Base-by-base conservation (phyloP, 768 basidiomycete species). In the Xerocomellus amylosporus region DNA sequence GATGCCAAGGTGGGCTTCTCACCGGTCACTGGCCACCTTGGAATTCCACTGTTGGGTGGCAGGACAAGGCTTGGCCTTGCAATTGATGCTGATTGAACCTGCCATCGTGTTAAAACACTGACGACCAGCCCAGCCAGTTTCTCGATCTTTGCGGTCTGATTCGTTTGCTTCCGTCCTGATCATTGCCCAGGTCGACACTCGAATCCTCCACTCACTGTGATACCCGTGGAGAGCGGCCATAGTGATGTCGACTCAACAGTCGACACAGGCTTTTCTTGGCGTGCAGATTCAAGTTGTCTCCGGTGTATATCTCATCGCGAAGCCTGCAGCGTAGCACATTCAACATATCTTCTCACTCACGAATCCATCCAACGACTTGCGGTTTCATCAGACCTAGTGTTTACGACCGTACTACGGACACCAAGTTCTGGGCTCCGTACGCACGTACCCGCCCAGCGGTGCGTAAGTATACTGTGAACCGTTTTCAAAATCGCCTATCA, bases 361-460 rank as follows among this genome's bases (percentile, higher is more conserved):
- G 22, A 37, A 19, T 15, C 31, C 37, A 19, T 15, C 31, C 37
- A 33, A 28, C 52, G 22, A 47, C 58, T 33, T 14, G 41, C 38
- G 20, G 28, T 50, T 34, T 44, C 47, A 48, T 20, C 34, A 8
- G 9, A 38, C 12, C n/a, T 28, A 41, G 28, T 28, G 6, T 9
- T 24, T 42, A 55, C 34, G 36, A 38, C 44, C 5, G 10, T 28
- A 43, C 37, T n/a, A n/a, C n/a, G n/a, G 33, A 43, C 42, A 12
- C 24, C 48, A 34, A 34, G 9, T 67, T 60, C 28, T 7, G 63
- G 37, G 5, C 14, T 26, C 47, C 10, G 36, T 7, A n/a, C 49
- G 9, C 40, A 46, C 55, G 2, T n/a, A n/a, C n/a, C 55, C 53
- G 19, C 15, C 24, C 14, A 9, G 17, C 2, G 37, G 65, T 66